Conservation (phyloP, 495 filamentous ascomycete genomes). For the Bryoglossum gracile region DNA sequence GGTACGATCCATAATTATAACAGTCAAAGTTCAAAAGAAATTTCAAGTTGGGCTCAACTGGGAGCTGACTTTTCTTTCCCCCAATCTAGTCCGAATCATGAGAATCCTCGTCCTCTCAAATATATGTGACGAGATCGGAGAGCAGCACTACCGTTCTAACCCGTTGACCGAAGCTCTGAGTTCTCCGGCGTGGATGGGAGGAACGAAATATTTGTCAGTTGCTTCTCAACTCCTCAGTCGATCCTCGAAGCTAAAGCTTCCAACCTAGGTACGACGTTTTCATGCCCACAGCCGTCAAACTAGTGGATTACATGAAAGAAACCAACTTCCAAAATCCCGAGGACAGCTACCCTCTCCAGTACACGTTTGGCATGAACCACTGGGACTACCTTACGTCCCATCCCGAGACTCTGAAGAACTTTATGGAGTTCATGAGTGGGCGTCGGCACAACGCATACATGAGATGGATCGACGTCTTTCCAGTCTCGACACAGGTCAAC, state of each 20-base stretch:
- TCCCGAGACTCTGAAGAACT: background rate
- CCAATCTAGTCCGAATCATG: slow-evolving; percentile 5
- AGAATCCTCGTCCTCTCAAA: background rate
- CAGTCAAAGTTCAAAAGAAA: background rate
- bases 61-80: background rate
- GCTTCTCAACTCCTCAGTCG: background rate
- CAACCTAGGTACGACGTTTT: background rate
- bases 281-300: slow-evolving; percentile 1
- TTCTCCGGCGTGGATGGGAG: background rate
- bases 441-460: slow-evolving; percentile 3
- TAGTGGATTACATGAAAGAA: slow-evolving; percentile 9
- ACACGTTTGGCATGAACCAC: slow-evolving; percentile 12
- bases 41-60: background rate
- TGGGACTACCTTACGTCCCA: background rate
- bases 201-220: slow-evolving; percentile 3
- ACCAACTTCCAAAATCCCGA: slow-evolving; percentile 11
- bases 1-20: too few relatives aligned
- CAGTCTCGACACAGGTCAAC: background rate
- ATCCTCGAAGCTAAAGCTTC: background rate
- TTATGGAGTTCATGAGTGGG: slow-evolving; percentile 17
- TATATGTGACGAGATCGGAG: background rate
- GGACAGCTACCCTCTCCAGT: slow-evolving; percentile 15
- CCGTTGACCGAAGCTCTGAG: background rate
- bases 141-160: background rate
- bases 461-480: slow-evolving; percentile 1